phyloP scores from a whole-genome alignment of 352 stramenopile genomes.

The Pythium brachiatum region DNA sequence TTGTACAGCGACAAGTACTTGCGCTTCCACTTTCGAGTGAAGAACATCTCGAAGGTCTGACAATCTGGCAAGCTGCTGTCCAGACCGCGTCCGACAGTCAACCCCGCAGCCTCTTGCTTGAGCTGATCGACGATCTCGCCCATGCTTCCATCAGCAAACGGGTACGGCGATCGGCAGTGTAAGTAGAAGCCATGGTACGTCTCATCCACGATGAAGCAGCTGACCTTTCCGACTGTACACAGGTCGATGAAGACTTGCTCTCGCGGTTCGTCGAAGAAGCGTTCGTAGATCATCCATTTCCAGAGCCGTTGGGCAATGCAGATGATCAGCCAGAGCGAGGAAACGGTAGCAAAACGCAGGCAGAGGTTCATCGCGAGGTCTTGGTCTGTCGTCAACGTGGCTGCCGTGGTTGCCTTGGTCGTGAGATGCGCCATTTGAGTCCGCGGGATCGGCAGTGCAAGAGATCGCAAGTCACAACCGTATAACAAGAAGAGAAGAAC shows the following conservation, averaged over 20 bases:
- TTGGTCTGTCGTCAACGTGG: slow-evolving; percentile 27
- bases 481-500: slow-evolving; percentile 88
- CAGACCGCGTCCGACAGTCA: slow-evolving; percentile 83
- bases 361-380: slow-evolving; percentile 73
- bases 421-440: slow-evolving; percentile 52
- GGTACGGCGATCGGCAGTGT: slow-evolving; percentile 92
- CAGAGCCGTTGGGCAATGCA: slow-evolving; percentile 80
- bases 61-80: slow-evolving; percentile 79
- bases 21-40: slow-evolving; percentile 82
- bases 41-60: slow-evolving; percentile 92
- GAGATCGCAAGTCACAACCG: slow-evolving; percentile 49
- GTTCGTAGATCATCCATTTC: slow-evolving; percentile 87
- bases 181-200: slow-evolving; percentile 94
- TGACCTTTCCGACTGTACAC: slow-evolving; percentile 93
- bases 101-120: slow-evolving; percentile 85
- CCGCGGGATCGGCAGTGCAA: slow-evolving; percentile 52
- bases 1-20: slow-evolving; percentile 72
- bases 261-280: slow-evolving; percentile 65
- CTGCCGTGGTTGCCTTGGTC: slow-evolving; percentile 40
- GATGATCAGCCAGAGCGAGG: slow-evolving; percentile 82
- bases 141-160: slow-evolving; percentile 92
- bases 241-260: slow-evolving; percentile 91
- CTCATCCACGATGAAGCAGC: slow-evolving; percentile 90
- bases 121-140: slow-evolving; percentile 89
- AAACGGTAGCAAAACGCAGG: slow-evolving; percentile 89